Conservation (phyloP, 768 basidiomycete genomes). For the Boletellus sp. region DNA sequence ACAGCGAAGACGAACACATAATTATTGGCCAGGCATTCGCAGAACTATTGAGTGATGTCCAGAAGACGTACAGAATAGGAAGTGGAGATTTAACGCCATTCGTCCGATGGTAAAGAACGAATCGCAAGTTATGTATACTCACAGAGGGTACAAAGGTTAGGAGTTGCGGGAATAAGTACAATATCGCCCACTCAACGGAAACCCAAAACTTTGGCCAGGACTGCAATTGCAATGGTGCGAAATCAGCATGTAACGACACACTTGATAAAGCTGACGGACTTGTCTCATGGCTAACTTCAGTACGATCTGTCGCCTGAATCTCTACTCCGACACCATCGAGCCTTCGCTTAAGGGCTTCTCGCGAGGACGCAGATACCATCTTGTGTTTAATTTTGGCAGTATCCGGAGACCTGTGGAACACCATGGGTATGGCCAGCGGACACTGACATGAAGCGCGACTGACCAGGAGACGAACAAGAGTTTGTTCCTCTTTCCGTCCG, state of each 20-base stretch:
- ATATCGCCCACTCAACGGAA: constrained; percentile 15
- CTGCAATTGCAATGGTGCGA: constrained; percentile 5
- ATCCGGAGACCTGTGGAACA: constrained; percentile 74
- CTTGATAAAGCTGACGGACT: constrained; percentile 42
- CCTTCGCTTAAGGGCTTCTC: constrained; percentile 68
- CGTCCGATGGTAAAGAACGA: not conserved
- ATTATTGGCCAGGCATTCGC: too few species aligned
- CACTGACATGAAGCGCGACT: constrained; percentile 31
- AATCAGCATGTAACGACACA: constrained; percentile 4
- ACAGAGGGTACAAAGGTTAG: constrained; percentile 7
- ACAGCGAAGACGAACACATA: too few species aligned
- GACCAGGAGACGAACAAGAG: constrained; percentile 85
- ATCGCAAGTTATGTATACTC: constrained; percentile 10
- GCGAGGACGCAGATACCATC: constrained; percentile 95
- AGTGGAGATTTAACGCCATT: not conserved
- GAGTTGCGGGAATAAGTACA: constrained; percentile 5
- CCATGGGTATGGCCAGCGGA: not conserved
- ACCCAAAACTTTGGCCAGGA: constrained; percentile 12
- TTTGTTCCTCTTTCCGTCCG: constrained; percentile 78
- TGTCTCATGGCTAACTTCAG: constrained; percentile 67
- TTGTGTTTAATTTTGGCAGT: constrained; percentile 79
- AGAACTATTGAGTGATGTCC: constrained; percentile 2
- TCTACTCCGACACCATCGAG: constrained; percentile 80
- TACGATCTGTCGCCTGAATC: constrained; percentile 78
- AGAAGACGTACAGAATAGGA: not conserved